Base-by-base conservation (phyloP, 139 green algal species). In the Nannochloris sp. region DNA sequence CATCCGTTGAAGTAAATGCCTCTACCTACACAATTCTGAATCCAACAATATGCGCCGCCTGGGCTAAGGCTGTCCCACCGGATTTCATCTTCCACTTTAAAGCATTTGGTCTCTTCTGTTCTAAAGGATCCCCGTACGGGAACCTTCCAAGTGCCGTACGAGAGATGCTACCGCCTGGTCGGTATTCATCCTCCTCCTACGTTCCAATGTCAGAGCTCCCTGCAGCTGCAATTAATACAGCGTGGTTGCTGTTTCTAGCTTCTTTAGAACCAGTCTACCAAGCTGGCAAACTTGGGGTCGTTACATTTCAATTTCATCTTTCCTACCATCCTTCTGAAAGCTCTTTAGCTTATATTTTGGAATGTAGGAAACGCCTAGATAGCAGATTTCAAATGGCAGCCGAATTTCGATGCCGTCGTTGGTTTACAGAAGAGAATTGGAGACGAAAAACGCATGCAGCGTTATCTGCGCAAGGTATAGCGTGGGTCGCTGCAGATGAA, bases 41-140 rank as follows among this genome's bases (percentile, higher is more conserved):
- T 3, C 44, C 73, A 23, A 23, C 46, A 5, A 27, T 37, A 36
- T 71, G 60, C 1, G 4, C 30, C 0, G 61, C 55, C 32, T 83
- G 76, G 66, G 64, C 61, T 2, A 45, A 65, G 25, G 71, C 24
- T 2, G 58, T 47, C 7, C 55, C 39, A 15, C 8, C 39, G 64
- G 58, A 58, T 3, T 83, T 81, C 47, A 44, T 32, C 39, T 83
- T 83, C 60, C 76, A 81, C n/a, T 71, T 83, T 36, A 83, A 83
- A 48, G 68, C 73, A 2, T 83, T 80, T 47, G 76, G 76, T 4
- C 58, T 80, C 19, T 81, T 83, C 68, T 72, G 56, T 54, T 46
- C 66, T 9, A 59, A 68, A 12, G 45, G 34, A 29, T 67, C 54
- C 8, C 25, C 42, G 14, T 38, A 36, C 39, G 44, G 58, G 7